Evolutionary conservation across 352 stramenopile genomes (phyloP).

Genomic region (Phytophthora ohioensis): DNA sequence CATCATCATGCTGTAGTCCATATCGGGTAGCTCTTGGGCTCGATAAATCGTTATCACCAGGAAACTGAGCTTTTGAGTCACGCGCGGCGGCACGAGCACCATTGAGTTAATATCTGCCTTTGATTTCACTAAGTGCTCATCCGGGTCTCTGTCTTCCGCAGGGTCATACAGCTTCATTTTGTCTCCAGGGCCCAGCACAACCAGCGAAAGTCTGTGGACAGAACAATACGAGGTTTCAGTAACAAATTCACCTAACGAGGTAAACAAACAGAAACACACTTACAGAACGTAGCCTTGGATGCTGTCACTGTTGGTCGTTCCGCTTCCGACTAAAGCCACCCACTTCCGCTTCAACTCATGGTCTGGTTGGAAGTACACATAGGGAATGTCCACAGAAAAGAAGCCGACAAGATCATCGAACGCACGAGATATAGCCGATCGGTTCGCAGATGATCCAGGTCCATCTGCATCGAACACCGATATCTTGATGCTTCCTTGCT

Average conservation of each 20-base stretch:
- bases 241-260: neutral
- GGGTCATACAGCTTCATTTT: constrained; percentile 76
- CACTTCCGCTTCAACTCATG: constrained; percentile 92
- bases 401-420: constrained; percentile 88
- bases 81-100: constrained; percentile 81
- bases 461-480: constrained; percentile 87
- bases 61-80: constrained; percentile 76
- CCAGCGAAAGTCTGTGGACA: constrained; percentile 74
- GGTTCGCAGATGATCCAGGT: constrained; percentile 36
- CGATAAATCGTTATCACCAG: constrained; percentile 84
- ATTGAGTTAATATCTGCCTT: constrained; percentile 81
- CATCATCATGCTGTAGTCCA: constrained; percentile 81
- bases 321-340: constrained; percentile 86
- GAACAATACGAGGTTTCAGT: constrained; percentile 12
- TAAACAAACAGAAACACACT: constrained; percentile 20
- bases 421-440: constrained; percentile 39
- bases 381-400: constrained; percentile 86
- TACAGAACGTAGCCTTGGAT: constrained; percentile 92
- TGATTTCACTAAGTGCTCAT: constrained; percentile 52
- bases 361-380: constrained; percentile 85
- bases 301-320: constrained; percentile 79
- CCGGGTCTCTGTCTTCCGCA: constrained; percentile 46
- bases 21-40: constrained; percentile 82
- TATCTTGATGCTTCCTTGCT: constrained; percentile 82
- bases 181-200: constrained; percentile 86